These are phyloP conservation scores for Vanderwaltozyma yarrowii DNA, from an alignment of 805 yeast species.

Conservation along the genomic window DNA sequence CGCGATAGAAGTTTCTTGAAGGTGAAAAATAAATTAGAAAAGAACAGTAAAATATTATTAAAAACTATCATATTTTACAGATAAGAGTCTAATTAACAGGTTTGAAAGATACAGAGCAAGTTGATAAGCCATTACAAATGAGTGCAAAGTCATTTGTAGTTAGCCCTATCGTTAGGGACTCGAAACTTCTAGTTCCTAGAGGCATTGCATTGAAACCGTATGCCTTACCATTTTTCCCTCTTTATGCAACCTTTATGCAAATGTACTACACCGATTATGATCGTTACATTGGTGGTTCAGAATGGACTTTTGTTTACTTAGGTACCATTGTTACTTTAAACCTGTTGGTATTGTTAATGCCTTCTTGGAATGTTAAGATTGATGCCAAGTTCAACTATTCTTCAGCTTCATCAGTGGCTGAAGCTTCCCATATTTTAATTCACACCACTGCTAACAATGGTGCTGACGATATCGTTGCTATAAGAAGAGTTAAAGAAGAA, in stretches of 20 bases:
- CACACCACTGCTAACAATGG: slow-evolving; percentile 83
- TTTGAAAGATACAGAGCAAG: background rate
- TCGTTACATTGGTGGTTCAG: slow-evolving; percentile 71
- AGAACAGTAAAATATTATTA: too few species aligned
- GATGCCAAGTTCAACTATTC: slow-evolving; percentile 60
- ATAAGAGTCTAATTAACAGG: too few species aligned
- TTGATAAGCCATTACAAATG: slow-evolving; percentile 1
- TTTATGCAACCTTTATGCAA: slow-evolving; percentile 66
- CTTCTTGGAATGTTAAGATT: slow-evolving; percentile 82
- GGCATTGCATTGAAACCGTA: slow-evolving; percentile 56
- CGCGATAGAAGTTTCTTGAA: too few species aligned
- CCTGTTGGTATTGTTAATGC: slow-evolving; percentile 71
- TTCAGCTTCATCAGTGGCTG: slow-evolving; percentile 39
- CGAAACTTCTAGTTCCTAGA: slow-evolving; percentile 67
- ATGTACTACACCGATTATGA: slow-evolving; percentile 65
- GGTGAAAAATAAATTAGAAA: too few species aligned
- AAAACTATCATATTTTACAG: too few species aligned
- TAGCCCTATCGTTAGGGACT: slow-evolving; percentile 59
- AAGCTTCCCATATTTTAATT: slow-evolving; percentile 66
- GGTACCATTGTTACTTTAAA: slow-evolving; percentile 67
- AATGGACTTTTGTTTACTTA: slow-evolving; percentile 90
- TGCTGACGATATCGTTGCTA: slow-evolving; percentile 63
- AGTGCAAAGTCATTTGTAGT: slow-evolving; percentile 37
- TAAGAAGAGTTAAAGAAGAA: slow-evolving; percentile 44
- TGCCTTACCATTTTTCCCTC: slow-evolving; percentile 67